These are phyloP conservation scores for Wakefieldia striispora DNA, from an alignment of 768 basidiomycete species.

Conservation along the genomic window DNA sequence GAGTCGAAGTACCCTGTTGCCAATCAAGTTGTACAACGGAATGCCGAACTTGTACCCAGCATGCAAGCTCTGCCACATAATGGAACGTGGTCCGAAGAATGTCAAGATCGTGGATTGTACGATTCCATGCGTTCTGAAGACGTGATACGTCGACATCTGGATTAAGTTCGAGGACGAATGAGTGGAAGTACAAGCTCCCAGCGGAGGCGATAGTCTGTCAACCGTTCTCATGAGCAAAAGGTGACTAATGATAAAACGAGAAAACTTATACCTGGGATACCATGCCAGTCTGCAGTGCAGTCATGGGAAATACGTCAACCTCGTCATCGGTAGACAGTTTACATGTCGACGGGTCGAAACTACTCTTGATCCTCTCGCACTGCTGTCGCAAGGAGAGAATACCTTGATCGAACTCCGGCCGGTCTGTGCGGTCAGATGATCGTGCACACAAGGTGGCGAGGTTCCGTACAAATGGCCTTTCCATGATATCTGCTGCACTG, in stretches of 20 bases:
- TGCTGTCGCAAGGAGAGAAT: constrained; percentile 6
- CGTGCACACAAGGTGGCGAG: constrained; percentile 13
- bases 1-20: constrained; percentile 15
- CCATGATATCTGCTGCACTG: constrained; percentile 39
- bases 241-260: not conserved
- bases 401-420: constrained; percentile 10
- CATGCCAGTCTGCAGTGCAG: constrained; percentile 48
- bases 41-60: constrained; percentile 31
- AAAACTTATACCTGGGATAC: constrained; percentile 40
- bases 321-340: constrained; percentile 31
- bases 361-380: constrained; percentile 17
- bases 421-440: not conserved
- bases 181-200: constrained; percentile 33
- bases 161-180: constrained; percentile 25
- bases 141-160: constrained; percentile 22
- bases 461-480: constrained; percentile 18
- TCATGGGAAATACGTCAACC: constrained; percentile 38
- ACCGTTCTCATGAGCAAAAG: not conserved
- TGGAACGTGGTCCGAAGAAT: constrained; percentile 50
- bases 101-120: constrained; percentile 30
- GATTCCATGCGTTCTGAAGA: constrained; percentile 38
- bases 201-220: constrained; percentile 29
- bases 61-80: constrained; percentile 35
- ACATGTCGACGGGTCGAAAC: constrained; percentile 10
- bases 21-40: constrained; percentile 23